Evolutionary conservation across 2,329 filamentous ascomycete genomes (phyloP).

Genomic region (Alternaria burnsii): DNA sequence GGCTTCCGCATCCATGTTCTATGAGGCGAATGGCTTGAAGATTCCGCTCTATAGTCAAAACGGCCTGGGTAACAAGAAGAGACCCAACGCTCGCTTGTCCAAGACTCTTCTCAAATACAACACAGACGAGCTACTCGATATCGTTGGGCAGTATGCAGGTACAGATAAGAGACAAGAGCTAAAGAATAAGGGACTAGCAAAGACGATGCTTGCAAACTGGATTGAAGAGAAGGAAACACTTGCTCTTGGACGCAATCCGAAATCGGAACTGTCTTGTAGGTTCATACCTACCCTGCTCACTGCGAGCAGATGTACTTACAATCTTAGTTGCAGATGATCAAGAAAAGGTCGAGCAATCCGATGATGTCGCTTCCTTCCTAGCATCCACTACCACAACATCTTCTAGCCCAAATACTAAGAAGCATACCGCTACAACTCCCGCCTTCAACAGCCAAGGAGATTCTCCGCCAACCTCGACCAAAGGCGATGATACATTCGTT

Average conservation of each 20-base stretch:
- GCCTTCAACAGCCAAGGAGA: not conserved
- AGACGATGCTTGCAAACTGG: conserved; percentile 26
- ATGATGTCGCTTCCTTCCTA: not conserved
- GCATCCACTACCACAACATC: not conserved
- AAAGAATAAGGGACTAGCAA: conserved; percentile 6
- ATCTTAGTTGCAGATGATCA: not conserved
- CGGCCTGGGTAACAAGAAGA: conserved; percentile 14
- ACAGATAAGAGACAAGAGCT: conserved; percentile 20
- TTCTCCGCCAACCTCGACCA: not conserved
- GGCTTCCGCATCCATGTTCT: conserved; percentile 3
- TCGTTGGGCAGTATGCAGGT: conserved; percentile 25
- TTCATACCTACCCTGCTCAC: not conserved
- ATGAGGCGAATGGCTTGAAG: conserved; percentile 20
- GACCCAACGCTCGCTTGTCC: conserved; percentile 18
- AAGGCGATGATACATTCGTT: not conserved
- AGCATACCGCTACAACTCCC: not conserved
- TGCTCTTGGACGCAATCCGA: conserved; percentile 24
- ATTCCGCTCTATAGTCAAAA: conserved; percentile 17
- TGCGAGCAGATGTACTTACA: conserved; percentile 1
- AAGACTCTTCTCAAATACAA: conserved; percentile 12
- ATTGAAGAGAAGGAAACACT: conserved; percentile 32
- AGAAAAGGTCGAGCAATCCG: not conserved
- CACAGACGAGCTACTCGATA: conserved; percentile 14
- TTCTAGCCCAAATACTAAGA: not conserved
- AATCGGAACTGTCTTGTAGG: conserved; percentile 14